Evolutionary conservation across 176 grass and related monocot genomes (phyloP).

Genomic region (Carex scoparia): DNA sequence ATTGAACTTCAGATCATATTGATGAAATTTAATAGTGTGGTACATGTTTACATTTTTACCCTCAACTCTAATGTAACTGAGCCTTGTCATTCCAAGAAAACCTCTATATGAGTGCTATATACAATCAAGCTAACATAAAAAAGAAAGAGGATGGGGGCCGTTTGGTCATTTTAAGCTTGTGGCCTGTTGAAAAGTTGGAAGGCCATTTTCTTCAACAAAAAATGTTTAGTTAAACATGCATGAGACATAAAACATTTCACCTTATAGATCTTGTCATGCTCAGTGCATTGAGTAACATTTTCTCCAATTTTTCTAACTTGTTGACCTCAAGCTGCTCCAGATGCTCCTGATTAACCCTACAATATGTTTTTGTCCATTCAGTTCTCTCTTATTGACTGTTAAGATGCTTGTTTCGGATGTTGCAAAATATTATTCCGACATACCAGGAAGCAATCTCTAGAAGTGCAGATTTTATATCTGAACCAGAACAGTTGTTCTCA

Average conservation of each 20-base stretch:
- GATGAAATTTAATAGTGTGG: too few species aligned
- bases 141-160: neutral
- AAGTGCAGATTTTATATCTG: neutral
- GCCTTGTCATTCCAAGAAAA: too few species aligned
- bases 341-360: constrained; percentile 3
- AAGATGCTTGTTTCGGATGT: neutral
- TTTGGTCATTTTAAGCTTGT: neutral
- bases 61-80: too few species aligned
- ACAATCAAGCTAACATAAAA: too few species aligned
- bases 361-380: neutral
- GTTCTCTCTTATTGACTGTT: neutral
- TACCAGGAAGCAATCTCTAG: constrained; percentile 1
- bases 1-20: too few species aligned
- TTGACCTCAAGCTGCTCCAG: constrained; percentile 30
- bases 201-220: neutral
- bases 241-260: constrained; percentile 17
- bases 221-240: neutral
- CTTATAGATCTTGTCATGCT: constrained; percentile 38
- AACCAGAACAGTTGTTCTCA: neutral
- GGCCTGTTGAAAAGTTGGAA: neutral
- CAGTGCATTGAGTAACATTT: constrained; percentile 42
- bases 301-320: constrained; percentile 50
- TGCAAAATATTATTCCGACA: neutral
- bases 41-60: too few species aligned
- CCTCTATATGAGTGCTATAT: too few species aligned